A percentile compares a stretch with the other conserved stretches of the same genome.
Evolutionary conservation across 192 early-diverging fungal species (phyloP).

Genomic region (Funneliformis mosseae): DNA sequence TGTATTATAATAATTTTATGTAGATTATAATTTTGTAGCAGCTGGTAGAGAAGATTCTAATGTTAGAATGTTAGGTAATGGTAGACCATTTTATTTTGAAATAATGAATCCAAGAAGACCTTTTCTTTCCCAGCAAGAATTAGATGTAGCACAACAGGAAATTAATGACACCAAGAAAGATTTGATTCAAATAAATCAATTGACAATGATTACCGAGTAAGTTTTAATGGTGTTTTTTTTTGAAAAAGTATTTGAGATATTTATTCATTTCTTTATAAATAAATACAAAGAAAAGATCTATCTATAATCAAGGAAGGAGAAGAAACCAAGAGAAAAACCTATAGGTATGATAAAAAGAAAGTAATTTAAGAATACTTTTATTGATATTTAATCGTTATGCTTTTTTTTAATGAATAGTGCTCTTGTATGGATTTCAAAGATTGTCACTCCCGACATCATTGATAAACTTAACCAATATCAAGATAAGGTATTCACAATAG

Average conservation of each 20-base stretch:
- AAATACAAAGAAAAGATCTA: slow-evolving; percentile 48
- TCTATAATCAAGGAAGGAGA: slow-evolving; percentile 74
- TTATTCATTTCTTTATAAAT: not conserved
- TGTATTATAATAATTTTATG: slow-evolving; percentile 2
- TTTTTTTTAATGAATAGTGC: slow-evolving; percentile 41
- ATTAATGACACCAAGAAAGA: slow-evolving; percentile 46
- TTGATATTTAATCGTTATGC: not conserved
- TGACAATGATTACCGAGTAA: slow-evolving; percentile 52
- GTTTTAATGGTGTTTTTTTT: not conserved
- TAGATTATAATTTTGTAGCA: slow-evolving; percentile 74
- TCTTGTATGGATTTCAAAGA: slow-evolving; percentile 66
- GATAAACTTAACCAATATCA: slow-evolving; percentile 56
- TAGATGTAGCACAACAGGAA: slow-evolving; percentile 51
- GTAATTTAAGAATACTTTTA: not conserved
- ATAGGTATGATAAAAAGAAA: slow-evolving; percentile 36
- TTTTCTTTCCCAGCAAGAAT: slow-evolving; percentile 39
- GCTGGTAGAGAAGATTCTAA: slow-evolving; percentile 94
- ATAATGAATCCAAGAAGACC: slow-evolving; percentile 75
- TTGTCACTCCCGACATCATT: slow-evolving; percentile 54
- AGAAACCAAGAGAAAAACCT: slow-evolving; percentile 73
- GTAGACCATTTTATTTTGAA: slow-evolving; percentile 91
- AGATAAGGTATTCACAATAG: slow-evolving; percentile 50
- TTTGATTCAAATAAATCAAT: slow-evolving; percentile 55
- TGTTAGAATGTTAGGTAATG: slow-evolving; percentile 91
- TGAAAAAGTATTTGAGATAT: not conserved